Percentiles rank a stretch among this genome's conserved stretches.
Conservation (phyloP, 2,329 filamentous ascomycete genomes). For the Corinectria fuckeliana region DNA sequence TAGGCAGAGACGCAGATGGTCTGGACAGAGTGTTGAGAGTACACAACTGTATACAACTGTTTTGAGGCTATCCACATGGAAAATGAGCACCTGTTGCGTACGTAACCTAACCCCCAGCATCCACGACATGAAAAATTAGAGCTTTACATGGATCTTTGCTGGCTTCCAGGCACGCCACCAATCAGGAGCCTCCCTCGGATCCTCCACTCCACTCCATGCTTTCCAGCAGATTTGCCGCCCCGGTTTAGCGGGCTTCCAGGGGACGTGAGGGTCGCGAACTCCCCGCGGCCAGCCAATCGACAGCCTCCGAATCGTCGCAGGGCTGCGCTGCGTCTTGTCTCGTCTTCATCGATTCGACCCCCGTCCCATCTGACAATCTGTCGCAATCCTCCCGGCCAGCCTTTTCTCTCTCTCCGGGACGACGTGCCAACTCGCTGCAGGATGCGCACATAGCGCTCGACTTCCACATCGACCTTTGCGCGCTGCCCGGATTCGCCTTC, state of each 20-base stretch:
- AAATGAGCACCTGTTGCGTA: background rate
- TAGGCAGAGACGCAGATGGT: no score
- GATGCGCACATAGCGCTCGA: conserved; percentile 34
- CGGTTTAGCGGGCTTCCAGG: conserved; percentile 7
- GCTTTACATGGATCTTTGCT: conserved; percentile 1
- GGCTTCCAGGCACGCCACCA: conserved; percentile 11
- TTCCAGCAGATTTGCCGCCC: conserved; percentile 13
- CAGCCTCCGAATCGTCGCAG: conserved; percentile 31
- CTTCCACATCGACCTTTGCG: conserved; percentile 17
- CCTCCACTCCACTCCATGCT: conserved; percentile 6
- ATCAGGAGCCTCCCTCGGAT: conserved; percentile 4
- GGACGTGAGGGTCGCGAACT: conserved; percentile 25
- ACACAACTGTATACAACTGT: background rate
- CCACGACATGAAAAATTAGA: background rate
- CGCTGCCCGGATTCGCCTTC: conserved; percentile 17
- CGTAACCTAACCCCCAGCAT: background rate
- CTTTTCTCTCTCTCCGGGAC: conserved; percentile 12
- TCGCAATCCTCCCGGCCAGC: conserved; percentile 25
- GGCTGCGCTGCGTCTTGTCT: conserved; percentile 22
- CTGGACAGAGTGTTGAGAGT: no score
- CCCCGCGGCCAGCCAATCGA: conserved; percentile 36
- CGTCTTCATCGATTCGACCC: conserved; percentile 16
- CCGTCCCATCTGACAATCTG: conserved; percentile 32
- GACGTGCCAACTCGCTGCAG: conserved; percentile 15
- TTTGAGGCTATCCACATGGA: background rate